Evolutionary conservation across 108 stramenopile species (phyloP).

Genomic region (Nitzschia sp.): DNA sequence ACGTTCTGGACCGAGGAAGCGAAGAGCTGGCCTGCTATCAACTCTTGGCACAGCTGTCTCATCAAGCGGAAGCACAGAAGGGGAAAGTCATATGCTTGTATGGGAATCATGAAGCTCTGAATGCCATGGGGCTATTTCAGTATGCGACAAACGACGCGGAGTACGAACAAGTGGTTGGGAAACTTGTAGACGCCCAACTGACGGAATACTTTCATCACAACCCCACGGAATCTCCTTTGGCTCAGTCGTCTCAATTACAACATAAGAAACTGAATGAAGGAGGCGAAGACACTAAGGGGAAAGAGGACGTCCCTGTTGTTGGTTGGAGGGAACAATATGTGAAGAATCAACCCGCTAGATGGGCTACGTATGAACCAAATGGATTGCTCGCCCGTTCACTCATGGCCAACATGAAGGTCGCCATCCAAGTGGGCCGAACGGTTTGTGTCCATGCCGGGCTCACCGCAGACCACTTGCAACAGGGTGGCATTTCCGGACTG

Average conservation of each 20-base stretch:
- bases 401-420: conserved; percentile 72
- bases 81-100: conserved; percentile 61
- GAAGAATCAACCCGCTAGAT: conserved; percentile 70
- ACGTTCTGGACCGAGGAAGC: conserved; percentile 73
- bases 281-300: conserved; percentile 39
- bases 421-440: conserved; percentile 64
- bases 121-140: conserved; percentile 72
- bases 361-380: conserved; percentile 75
- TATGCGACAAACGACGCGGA: conserved; percentile 70
- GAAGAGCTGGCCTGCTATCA: conserved; percentile 69
- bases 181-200: conserved; percentile 25
- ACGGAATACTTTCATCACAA: conserved; percentile 31
- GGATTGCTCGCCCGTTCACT: conserved; percentile 54
- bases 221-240: background rate
- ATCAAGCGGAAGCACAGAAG: conserved; percentile 50
- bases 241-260: conserved; percentile 29
- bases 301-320: conserved; percentile 11
- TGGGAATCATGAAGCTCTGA: conserved; percentile 83
- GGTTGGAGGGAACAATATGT: conserved; percentile 75
- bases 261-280: conserved; percentile 27
- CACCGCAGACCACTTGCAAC: conserved; percentile 55
- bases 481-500: conserved; percentile 61
- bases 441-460: conserved; percentile 84
- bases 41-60: conserved; percentile 52
- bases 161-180: conserved; percentile 42